Percentiles rank a stretch among this genome's conserved stretches.
Evolutionary conservation across 192 early-diverging fungal species (phyloP).

Genomic region (Gorgonomyces haynaldii): DNA sequence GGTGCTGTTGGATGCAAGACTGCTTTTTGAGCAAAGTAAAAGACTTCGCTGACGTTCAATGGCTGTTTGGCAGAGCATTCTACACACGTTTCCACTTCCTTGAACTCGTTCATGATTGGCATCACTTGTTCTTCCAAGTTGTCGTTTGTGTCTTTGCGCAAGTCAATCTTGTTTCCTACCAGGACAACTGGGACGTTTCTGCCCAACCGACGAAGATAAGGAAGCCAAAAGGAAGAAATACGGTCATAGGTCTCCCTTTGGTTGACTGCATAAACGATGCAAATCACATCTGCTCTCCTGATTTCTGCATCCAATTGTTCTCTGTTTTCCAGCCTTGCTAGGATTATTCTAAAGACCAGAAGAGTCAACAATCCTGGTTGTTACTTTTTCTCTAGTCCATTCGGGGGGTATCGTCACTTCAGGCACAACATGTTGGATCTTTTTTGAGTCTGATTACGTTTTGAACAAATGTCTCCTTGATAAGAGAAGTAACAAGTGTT

Average conservation of each 20-base stretch:
- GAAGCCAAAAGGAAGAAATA: slow-evolving; percentile 82
- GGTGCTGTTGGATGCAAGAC: slow-evolving; percentile 95
- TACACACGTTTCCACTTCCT: slow-evolving; percentile 98
- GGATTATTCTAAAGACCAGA: slow-evolving; percentile 48
- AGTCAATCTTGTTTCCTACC: slow-evolving; percentile 86
- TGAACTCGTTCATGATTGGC: slow-evolving; percentile 99
- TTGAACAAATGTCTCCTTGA: slow-evolving; percentile 90
- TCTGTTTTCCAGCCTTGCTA: slow-evolving; percentile 76
- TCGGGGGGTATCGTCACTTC: slow-evolving; percentile 99
- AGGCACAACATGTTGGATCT: slow-evolving; percentile 97
- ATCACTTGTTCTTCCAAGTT: slow-evolving; percentile 86
- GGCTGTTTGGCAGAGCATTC: slow-evolving; percentile 96
- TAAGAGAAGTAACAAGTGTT: slow-evolving; percentile 90
- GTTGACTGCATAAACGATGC: slow-evolving; percentile 92
- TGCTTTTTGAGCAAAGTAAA: slow-evolving; percentile 99
- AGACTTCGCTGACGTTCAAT: slow-evolving; percentile 96
- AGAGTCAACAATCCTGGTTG: slow-evolving; percentile 95
- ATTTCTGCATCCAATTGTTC: slow-evolving; percentile 87
- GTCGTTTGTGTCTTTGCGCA: slow-evolving; percentile 69
- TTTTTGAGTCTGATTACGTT: slow-evolving; percentile 48
- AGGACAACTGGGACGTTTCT: slow-evolving; percentile 90
- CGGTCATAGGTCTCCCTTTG: slow-evolving; percentile 75
- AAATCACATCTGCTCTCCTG: slow-evolving; percentile 94
- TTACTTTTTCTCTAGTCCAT: slow-evolving; percentile 90
- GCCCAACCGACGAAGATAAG: slow-evolving; percentile 81